A percentile compares a stretch with the other conserved stretches of the same genome.
These are phyloP conservation scores for Nannochloris sp. DNA, from an alignment of 139 green algal species.

Conservation along the genomic window DNA sequence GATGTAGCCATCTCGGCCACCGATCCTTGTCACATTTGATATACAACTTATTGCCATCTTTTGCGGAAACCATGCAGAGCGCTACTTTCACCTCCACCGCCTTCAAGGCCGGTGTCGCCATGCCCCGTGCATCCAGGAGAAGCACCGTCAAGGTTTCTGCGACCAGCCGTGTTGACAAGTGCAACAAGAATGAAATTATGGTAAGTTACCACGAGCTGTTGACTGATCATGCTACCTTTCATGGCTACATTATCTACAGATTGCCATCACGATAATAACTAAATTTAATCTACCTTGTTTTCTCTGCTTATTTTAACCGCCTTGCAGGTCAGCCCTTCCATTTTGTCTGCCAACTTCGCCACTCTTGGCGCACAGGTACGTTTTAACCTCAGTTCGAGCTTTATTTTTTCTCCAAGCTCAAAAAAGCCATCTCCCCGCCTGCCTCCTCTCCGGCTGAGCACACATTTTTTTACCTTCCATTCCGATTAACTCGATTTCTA, in stretches of 20 bases:
- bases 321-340: slow-evolving; percentile 80
- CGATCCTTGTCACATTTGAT: too few relatives aligned
- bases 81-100: background rate
- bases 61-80: too few relatives aligned
- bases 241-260: background rate
- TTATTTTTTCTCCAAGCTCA: background rate
- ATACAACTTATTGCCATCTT: too few relatives aligned
- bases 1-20: too few relatives aligned
- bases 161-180: slow-evolving; percentile 44
- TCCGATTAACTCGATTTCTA: background rate
- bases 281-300: background rate
- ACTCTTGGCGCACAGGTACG: slow-evolving; percentile 85
- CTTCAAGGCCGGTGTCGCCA: background rate
- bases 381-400: too few relatives aligned
- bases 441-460: background rate
- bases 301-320: background rate
- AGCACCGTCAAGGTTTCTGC: slow-evolving; percentile 28
- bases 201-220: background rate
- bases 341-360: slow-evolving; percentile 94
- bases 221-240: background rate
- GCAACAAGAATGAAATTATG: slow-evolving; percentile 65
- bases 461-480: background rate
- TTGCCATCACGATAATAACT: background rate
- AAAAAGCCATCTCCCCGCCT: background rate
- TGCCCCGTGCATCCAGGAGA: background rate